phyloP scores from a whole-genome alignment of 176 grass and related monocot genomes.

The Chrysopogon serrulatus region DNA sequence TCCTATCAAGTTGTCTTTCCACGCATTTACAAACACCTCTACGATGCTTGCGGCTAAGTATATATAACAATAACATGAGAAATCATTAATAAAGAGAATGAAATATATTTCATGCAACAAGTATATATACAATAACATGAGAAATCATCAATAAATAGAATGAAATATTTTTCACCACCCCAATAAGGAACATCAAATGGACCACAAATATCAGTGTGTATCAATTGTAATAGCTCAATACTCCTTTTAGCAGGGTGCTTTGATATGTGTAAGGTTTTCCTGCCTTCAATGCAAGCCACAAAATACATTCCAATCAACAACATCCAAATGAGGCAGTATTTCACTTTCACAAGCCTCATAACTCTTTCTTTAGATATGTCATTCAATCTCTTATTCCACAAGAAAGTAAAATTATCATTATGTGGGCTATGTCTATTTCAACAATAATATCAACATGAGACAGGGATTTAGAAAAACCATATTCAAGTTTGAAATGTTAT shows the following conservation, averaged over 20 bases:
- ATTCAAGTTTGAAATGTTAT: too few relatives aligned
- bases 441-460: too few relatives aligned
- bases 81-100: neutral
- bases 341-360: conserved; percentile 21
- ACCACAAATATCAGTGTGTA: conserved; percentile 15
- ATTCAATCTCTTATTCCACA: conserved; percentile 13
- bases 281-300: conserved; percentile 24
- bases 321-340: conserved; percentile 24
- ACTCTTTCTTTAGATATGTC: conserved; percentile 37
- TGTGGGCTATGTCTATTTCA: neutral
- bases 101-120: too few relatives aligned
- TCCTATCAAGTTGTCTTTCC: conserved; percentile 25
- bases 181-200: conserved; percentile 17
- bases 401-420: conserved; percentile 17
- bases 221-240: conserved; percentile 7
- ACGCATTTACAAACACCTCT: conserved; percentile 19
- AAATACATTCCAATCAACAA: neutral
- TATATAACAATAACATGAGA: neutral
- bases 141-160: neutral
- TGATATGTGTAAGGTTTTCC: conserved; percentile 16
- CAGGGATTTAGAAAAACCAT: too few relatives aligned
- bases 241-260: neutral
- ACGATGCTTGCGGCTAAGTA: neutral
- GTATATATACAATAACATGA: too few relatives aligned
- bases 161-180: neutral